Conservation (phyloP, 148 eudicot species). For the Spergularia bocconei region DNA sequence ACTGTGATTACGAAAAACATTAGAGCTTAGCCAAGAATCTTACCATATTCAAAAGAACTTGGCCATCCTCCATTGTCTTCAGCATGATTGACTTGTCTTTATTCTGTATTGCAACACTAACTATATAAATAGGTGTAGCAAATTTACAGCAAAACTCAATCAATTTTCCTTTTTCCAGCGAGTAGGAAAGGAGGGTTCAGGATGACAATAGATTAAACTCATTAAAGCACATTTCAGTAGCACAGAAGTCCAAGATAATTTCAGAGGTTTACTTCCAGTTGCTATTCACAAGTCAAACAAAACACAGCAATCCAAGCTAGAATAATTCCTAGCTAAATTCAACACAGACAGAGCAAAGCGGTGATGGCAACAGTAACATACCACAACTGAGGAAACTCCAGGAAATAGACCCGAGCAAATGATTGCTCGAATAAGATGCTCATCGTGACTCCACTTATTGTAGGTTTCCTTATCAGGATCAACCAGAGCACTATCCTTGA, state of each 20-base stretch:
- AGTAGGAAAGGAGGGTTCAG: not conserved
- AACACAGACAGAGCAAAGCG: not conserved
- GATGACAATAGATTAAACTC: not conserved
- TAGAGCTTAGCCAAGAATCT: slow-evolving; percentile 23
- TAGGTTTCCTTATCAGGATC: slow-evolving; percentile 50
- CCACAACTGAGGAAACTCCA: slow-evolving; percentile 91
- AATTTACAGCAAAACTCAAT: not conserved
- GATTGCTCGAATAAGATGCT: slow-evolving; percentile 73
- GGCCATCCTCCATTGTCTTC: slow-evolving; percentile 99
- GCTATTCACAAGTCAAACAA: not conserved
- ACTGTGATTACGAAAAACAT: slow-evolving; percentile 4
- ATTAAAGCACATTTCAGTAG: not conserved
- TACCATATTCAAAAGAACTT: slow-evolving; percentile 78
- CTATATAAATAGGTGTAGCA: not conserved
- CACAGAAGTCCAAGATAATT: not conserved
- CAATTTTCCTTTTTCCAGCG: slow-evolving; percentile 2
- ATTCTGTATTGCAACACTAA: slow-evolving; percentile 47
- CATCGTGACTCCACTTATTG: slow-evolving; percentile 79
- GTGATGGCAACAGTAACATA: slow-evolving; percentile 32
- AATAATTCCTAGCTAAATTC: not conserved
- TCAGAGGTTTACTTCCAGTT: not conserved
- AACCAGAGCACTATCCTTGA: slow-evolving; percentile 74
- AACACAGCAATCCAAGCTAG: not conserved
- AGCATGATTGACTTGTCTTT: slow-evolving; percentile 77
- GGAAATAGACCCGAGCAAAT: slow-evolving; percentile 88